Conservation (phyloP, 2,329 filamentous ascomycete species). For the Gnomoniopsis sp. region DNA sequence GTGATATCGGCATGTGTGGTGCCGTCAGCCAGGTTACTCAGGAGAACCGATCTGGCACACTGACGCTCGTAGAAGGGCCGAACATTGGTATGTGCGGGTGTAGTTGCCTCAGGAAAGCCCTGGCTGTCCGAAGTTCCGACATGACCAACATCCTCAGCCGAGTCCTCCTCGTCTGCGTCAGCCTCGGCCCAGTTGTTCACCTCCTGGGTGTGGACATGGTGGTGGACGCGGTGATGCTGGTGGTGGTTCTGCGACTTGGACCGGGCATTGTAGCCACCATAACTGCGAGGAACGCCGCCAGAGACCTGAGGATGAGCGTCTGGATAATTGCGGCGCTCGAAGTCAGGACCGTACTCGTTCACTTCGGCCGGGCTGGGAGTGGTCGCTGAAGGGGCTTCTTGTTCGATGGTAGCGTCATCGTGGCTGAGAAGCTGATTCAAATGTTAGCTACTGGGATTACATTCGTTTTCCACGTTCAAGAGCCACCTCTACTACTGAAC, state of each 20-base stretch:
- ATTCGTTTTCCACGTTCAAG: neutral
- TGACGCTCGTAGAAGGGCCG: conserved; percentile 32
- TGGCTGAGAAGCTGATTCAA: conserved; percentile 25
- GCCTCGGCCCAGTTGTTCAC: conserved; percentile 19
- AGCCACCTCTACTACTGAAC: neutral
- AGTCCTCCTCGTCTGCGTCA: conserved; percentile 1
- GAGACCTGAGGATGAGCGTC: neutral
- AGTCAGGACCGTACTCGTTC: neutral
- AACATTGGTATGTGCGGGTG: neutral
- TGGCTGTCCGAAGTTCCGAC: conserved; percentile 16
- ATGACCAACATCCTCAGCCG: conserved; percentile 3
- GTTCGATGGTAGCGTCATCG: conserved; percentile 26
- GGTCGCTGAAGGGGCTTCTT: neutral
- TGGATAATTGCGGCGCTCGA: neutral
- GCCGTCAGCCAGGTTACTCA: conserved; percentile 59
- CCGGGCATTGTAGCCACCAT: conserved; percentile 8
- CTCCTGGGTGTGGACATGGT: conserved; percentile 12
- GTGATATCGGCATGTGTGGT: conserved; percentile 65
- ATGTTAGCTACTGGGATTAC: neutral
- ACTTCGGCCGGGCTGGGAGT: neutral
- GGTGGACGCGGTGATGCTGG: conserved; percentile 12
- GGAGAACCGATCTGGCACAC: conserved; percentile 55
- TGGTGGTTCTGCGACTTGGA: conserved; percentile 7
- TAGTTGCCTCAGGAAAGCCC: neutral
- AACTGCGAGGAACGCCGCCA: neutral